Conservation (phyloP, 306 rosid genomes). For the peach (Prunus persica) region Prunus_persica_NCBIv2 NC_034010.1:19779001-19779500, state of each 20-base stretch:
- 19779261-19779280: conserved; percentile 78
- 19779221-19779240: conserved; percentile 70
- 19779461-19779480: conserved; percentile 36
- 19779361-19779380: conserved; percentile 77
- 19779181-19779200: conserved; percentile 77
- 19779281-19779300: conserved; percentile 72
- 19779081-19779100: conserved; percentile 11
- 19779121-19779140: conserved; percentile 19
- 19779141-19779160: conserved; percentile 48
- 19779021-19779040: conserved; percentile 91
- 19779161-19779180: conserved; percentile 65
- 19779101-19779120: conserved; percentile 5
- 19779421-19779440: conserved; percentile 21
- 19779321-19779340: conserved; percentile 44
- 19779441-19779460: conserved; percentile 6
- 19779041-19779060: conserved; percentile 91
- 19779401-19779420: conserved; percentile 16
- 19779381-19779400: conserved; percentile 46
- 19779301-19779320: conserved; percentile 45
- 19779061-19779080: conserved; percentile 57
- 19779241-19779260: conserved; percentile 97
- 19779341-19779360: conserved; percentile 64
- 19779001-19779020: conserved; percentile 82
- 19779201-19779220: conserved; percentile 68
- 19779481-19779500: conserved; percentile 97